A percentile compares a stretch with the other conserved stretches of the same genome.
Conservation (phyloP, 352 stramenopile genomes). For the Phytophthora vignae region DNA sequence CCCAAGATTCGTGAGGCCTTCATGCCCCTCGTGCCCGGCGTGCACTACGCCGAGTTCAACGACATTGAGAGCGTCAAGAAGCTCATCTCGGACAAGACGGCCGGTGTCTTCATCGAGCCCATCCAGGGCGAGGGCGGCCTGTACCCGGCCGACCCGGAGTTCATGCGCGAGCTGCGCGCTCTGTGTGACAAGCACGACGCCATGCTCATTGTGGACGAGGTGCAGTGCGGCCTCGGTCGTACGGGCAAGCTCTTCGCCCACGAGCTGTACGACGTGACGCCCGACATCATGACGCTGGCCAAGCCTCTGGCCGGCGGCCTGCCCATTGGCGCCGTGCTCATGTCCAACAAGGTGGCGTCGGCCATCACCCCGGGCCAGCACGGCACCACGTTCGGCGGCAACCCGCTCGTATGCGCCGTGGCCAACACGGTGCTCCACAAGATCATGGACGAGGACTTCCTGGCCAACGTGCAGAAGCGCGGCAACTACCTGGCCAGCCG, state of each 20-base stretch:
- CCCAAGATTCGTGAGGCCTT: conserved; percentile 88
- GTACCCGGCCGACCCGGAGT: conserved; percentile 90
- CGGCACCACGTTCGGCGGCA: conserved; percentile 97
- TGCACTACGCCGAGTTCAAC: conserved; percentile 84
- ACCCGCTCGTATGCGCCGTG: conserved; percentile 95
- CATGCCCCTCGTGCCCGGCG: conserved; percentile 78
- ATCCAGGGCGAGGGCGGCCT: conserved; percentile 95
- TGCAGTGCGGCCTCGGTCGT: conserved; percentile 97
- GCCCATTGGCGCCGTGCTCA: conserved; percentile 97
- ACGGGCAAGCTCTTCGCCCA: conserved; percentile 96
- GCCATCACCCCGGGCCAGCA: conserved; percentile 94
- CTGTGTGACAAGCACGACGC: conserved; percentile 95
- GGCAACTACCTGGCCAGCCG: conserved; percentile 66
- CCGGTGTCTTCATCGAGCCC: conserved; percentile 85
- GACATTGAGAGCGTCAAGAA: conserved; percentile 84
- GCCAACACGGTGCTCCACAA: conserved; percentile 85
- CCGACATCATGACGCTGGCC: conserved; percentile 97
- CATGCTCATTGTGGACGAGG: conserved; percentile 98
- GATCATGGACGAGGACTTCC: conserved; percentile 73
- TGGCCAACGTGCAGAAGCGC: conserved; percentile 76
- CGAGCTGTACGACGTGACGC: conserved; percentile 93
- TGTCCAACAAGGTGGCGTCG: conserved; percentile 89
- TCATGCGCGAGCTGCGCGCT: conserved; percentile 90
- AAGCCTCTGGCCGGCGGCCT: conserved; percentile 97
- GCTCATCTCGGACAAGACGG: conserved; percentile 77